Percentiles rank a stretch among this genome's conserved stretches.
phyloP scores from a whole-genome alignment of 2,329 filamentous ascomycete species.

The Diaporthe vaccinii region DNA sequence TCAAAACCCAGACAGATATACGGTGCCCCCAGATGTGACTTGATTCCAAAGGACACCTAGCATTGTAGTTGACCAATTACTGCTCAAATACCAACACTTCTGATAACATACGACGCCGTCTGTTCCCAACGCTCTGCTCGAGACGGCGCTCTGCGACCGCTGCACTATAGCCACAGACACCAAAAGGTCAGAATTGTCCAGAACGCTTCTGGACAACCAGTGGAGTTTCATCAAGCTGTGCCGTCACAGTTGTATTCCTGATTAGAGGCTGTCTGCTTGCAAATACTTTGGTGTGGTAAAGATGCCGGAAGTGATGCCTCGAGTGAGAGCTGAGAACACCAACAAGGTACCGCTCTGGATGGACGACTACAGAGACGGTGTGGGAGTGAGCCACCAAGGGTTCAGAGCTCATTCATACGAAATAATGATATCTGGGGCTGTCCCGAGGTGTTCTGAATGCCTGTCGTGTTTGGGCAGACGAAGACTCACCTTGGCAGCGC shows the following conservation, averaged over 20 bases:
- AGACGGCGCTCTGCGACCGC: too few relatives aligned
- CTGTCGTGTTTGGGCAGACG: not conserved
- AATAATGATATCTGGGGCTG: not conserved
- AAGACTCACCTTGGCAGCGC: not conserved
- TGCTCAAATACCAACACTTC: not conserved
- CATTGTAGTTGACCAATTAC: not conserved
- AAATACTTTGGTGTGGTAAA: not conserved
- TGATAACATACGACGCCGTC: not conserved
- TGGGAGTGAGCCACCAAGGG: not conserved
- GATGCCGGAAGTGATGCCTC: not conserved
- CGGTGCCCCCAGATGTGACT: not conserved
- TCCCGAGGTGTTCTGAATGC: not conserved
- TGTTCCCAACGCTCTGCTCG: not conserved
- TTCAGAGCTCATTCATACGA: too few relatives aligned
- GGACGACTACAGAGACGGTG: not conserved
- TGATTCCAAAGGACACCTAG: not conserved
- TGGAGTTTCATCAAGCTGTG: too few relatives aligned
- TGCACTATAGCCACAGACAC: too few relatives aligned
- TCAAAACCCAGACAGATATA: too few relatives aligned
- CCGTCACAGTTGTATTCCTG: too few relatives aligned
- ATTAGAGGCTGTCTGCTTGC: not conserved
- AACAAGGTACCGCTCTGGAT: not conserved
- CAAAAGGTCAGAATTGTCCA: too few relatives aligned
- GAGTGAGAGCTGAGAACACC: too few relatives aligned
- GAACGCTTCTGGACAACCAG: too few relatives aligned